Base-by-base conservation (phyloP, 2,329 filamentous ascomycete genomes). In the Xylaria polymorpha region DNA sequence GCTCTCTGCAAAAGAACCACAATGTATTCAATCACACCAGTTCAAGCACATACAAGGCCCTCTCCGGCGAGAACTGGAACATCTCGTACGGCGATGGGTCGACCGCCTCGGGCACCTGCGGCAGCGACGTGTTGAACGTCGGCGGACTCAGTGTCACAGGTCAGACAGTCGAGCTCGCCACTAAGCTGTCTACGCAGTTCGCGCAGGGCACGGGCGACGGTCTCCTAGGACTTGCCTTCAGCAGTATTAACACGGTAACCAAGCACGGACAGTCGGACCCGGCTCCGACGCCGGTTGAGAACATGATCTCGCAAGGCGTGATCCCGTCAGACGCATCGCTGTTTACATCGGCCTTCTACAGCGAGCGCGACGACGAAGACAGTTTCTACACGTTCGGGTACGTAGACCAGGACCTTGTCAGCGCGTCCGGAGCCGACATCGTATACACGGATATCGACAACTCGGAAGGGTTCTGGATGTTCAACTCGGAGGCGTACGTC, bases 301-400 rank as follows among this genome's bases (percentile, higher is more conserved):
- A 91, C 81, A 90, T 92, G 87, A 90, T 91, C 67, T 71, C 76
- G n/a, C 79, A 81, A 72, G 72, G 78, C 1, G 78, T 80, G 76
- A 67, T 88, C 80, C 83, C 85, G 8, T 79, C 83, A 56, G 81
- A 81, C 0, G 77, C 84, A 3, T 83, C 88, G 76, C 82, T 92
- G 5, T 92, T 92, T 80, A 92, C 90, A 0, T 87, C 84, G 32
- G 88, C 88, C 68, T 84, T 92, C 58, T 88, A 88, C 71, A 84
- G 85, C 73, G 81, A 84, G 80, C 81, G 85, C 58, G 87, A 89
- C 74, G 79, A 84, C 66, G 76, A 82, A 59, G 61, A 63, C 50
- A 58, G 60, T 15, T 93, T 92, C 81, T 93, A 91, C 80, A 92
- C 91, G 1, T 93, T 93, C 72, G 91, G 91, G 20, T 91, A 84